Base-by-base conservation (phyloP, 2,329 filamentous ascomycete genomes). In the Lachnellula occidentalis region DNA sequence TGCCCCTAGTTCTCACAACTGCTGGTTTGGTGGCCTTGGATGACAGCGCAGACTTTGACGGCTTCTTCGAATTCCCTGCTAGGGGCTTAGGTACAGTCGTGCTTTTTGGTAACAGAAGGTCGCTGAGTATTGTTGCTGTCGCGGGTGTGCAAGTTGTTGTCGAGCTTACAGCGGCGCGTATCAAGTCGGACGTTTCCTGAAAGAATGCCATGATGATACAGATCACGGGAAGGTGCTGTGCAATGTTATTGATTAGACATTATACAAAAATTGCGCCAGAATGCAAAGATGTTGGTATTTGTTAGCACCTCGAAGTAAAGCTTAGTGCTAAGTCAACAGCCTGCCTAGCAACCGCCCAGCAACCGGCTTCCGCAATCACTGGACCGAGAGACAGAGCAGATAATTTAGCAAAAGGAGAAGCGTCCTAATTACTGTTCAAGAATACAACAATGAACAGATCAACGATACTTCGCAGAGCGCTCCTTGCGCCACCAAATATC, bases 121-220 rank as follows among this genome's bases (percentile, higher is more conserved):
- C 70, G 59, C 73, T 77, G 51, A 82, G 71, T 21, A 72, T 65
- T 46, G 70, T 66, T 5, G 73, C 70, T 2, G 76, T 80, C 11
- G 72, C 64, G 14, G 74, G 68, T 31, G 76, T 74, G 61, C 78
- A 81, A 62, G 76, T 77, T 50, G 74, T 67, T 60, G 72, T 71
- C 19, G 75, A 75, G 48, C 68, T 65, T 39, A 80, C 70, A 50
- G 76, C 73, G 60, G 66, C 67, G 65, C 76, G 78, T 65, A 80
- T 72, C 54, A 70, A 72, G 55, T 78, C 75, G 61, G 73, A 72
- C 60, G 74, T 72, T 54, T 67, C 59, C 59, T 70, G 66, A 50
- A 69, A 56, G 42, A 72, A 69, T 62, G 70, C 67, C 74, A 76
- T 76, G 63, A 63, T 64, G 61, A 63, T 62, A 62, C 36, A 53